Evolutionary conservation across 495 filamentous ascomycete species (phyloP).

Genomic region (Neurospora intermedia): DNA sequence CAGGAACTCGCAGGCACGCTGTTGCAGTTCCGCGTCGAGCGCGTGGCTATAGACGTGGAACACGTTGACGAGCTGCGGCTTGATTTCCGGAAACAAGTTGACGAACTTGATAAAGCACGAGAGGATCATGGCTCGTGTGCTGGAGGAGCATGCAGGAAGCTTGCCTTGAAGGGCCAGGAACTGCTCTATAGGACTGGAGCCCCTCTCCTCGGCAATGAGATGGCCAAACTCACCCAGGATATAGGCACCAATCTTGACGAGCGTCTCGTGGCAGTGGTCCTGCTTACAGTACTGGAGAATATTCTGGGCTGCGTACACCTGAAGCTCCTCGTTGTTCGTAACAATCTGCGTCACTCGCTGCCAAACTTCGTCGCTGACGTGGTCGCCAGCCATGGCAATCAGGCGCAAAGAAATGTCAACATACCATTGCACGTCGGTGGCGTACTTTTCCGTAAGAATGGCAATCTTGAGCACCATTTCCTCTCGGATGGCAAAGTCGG

Average conservation of each 20-base stretch:
- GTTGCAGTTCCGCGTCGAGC: conserved; percentile 89
- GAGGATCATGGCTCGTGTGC: conserved; percentile 84
- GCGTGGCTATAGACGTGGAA: conserved; percentile 92
- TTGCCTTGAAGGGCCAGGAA: conserved; percentile 88
- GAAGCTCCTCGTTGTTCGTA: conserved; percentile 97
- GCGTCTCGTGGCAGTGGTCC: conserved; percentile 88
- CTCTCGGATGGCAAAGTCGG: conserved; percentile 94
- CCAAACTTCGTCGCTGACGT: conserved; percentile 99
- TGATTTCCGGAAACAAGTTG: conserved; percentile 98
- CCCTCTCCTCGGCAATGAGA: conserved; percentile 86
- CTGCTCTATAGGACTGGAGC: conserved; percentile 95
- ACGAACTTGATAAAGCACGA: conserved; percentile 96
- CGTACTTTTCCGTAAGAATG: conserved; percentile 96
- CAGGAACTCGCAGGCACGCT: conserved; percentile 93
- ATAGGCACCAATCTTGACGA: conserved; percentile 96
- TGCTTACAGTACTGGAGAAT: conserved; percentile 82
- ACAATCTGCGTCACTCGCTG: conserved; percentile 98
- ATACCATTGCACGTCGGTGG: conserved; percentile 97
- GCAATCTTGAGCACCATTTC: conserved; percentile 99
- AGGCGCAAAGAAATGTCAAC: conserved; percentile 94
- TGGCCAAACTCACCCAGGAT: conserved; percentile 95
- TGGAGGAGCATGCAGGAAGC: conserved; percentile 77
- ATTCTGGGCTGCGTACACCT: conserved; percentile 91
- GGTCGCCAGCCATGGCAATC: conserved; percentile 93
- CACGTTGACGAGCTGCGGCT: conserved; percentile 81